phyloP scores from a whole-genome alignment of 1,284 basidiomycete species.

The Meira nashicola region DNA sequence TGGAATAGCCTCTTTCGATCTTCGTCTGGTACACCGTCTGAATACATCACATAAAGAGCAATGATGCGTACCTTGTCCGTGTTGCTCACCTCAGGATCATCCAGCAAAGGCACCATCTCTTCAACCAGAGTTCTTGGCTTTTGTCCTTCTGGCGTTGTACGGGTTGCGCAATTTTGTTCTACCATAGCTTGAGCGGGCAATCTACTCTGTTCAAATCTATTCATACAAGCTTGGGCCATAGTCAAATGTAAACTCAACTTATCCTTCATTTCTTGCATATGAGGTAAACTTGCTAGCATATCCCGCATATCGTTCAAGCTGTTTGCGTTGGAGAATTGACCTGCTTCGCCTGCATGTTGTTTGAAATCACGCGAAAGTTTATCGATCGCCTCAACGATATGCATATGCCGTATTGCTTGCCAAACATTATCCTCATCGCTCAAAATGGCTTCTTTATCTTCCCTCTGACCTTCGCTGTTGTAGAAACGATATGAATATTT shows the following conservation, averaged over 20 bases:
- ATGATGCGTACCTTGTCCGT: constrained; percentile 91
- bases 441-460: constrained; percentile 78
- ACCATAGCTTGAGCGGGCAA: constrained; percentile 80
- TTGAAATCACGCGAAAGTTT: constrained; percentile 93
- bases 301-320: constrained; percentile 97
- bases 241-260: constrained; percentile 94
- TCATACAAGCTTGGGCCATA: constrained; percentile 98
- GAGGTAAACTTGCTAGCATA: constrained; percentile 90
- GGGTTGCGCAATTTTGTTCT: constrained; percentile 65
- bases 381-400: constrained; percentile 97
- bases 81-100: constrained; percentile 66
- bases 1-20: constrained; percentile 90
- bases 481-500: constrained; percentile 69
- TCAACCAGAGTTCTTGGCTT: constrained; percentile 66
- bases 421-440: constrained; percentile 84
- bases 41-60: constrained; percentile 88
- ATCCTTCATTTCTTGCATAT: constrained; percentile 91
- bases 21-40: constrained; percentile 95
- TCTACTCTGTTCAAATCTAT: constrained; percentile 80
- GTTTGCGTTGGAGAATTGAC: constrained; percentile 69
- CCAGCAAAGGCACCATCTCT: constrained; percentile 95
- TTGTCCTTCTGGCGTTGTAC: constrained; percentile 45
- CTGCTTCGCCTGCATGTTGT: constrained; percentile 85
- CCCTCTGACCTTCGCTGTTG: constrained; percentile 62
- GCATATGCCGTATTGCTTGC: constrained; percentile 87